Conservation (phyloP, 768 basidiomycete species). For the Naganishia vaughanmartiniae region DNA sequence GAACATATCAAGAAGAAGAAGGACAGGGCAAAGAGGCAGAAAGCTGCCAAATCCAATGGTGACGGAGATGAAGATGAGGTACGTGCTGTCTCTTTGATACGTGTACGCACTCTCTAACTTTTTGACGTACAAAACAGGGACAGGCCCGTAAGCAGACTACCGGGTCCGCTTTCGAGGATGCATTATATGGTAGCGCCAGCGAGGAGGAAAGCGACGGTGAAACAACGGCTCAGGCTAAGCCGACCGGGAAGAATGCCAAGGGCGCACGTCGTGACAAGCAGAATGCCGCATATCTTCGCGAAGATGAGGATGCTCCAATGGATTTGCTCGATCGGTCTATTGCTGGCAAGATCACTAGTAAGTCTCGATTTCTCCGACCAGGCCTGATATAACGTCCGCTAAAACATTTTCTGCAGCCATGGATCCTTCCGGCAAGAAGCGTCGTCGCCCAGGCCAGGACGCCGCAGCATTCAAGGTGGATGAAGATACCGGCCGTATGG, state of each 20-base stretch:
- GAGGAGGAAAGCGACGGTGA: constrained; percentile 58
- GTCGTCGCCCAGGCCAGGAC: constrained; percentile 74
- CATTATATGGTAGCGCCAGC: constrained; percentile 93
- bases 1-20: constrained; percentile 94
- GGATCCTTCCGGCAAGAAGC: constrained; percentile 42
- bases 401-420: constrained; percentile 53
- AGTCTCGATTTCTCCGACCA: constrained; percentile 28
- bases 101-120: not conserved
- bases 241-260: constrained; percentile 34
- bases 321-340: constrained; percentile 76
- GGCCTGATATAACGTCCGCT: constrained; percentile 14
- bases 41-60: constrained; percentile 55
- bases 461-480: constrained; percentile 83
- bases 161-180: constrained; percentile 94
- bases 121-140: not conserved
- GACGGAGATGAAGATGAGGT: constrained; percentile 63
- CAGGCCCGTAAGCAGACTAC: constrained; percentile 58
- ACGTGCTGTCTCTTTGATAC: constrained; percentile 26
- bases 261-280: constrained; percentile 53
- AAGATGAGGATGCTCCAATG: constrained; percentile 91
- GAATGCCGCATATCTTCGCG: constrained; percentile 65
- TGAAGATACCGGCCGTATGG: constrained; percentile 55
- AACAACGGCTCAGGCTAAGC: constrained; percentile 23
- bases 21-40: constrained; percentile 87
- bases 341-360: constrained; percentile 53